Base-by-base conservation (phyloP, 192 early-diverging fungal genomes). In the Entrophospora sp. region DNA sequence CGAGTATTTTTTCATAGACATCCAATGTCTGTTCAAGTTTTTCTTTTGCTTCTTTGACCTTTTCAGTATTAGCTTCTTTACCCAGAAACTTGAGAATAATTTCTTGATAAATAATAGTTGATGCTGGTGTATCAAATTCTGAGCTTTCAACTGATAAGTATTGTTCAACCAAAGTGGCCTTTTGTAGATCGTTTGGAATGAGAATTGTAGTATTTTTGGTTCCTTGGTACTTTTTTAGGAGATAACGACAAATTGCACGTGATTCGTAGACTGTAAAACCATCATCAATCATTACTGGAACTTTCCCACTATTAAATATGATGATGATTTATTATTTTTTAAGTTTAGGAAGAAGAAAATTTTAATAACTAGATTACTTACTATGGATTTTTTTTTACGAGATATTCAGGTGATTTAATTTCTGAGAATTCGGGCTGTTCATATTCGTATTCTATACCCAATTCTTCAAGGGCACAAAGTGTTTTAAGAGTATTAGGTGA, bases 201-300 rank as follows among this genome's bases (percentile, higher is more conserved):
- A 79, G 63, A 24, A 62, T 8, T 1, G 55, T 60, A 25, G 66
- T 62, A n/a, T 34, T 63, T 56, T 51, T n/a, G n/a, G n/a, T n/a
- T n/a, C n/a, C n/a, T n/a, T 61, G 61, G 31, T 69, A 69, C 31
- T 69, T 61, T 22, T 62, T 35, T 1, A 56, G 55, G 42, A 77
- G 60, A 48, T 77, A 77, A 25, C 76, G 69, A 13, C 22, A 31
- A 36, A 77, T 77, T 2, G 76, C 62, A n/a, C n/a, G n/a, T n/a
- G n/a, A n/a, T n/a, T n/a, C n/a, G n/a, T n/a, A n/a, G n/a, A n/a
- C n/a, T n/a, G n/a, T n/a, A n/a, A n/a, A n/a, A n/a, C n/a, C n/a
- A 24, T 48, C 74, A 61, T 79, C 71, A 27, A 73, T 59, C 30
- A 79, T 62, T 16, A 76, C 73, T 25, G 77, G 77, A 22, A 79